Evolutionary conservation across 179 eudicot genomes (phyloP).

Genomic region (Heliamphora pulchella): DNA sequence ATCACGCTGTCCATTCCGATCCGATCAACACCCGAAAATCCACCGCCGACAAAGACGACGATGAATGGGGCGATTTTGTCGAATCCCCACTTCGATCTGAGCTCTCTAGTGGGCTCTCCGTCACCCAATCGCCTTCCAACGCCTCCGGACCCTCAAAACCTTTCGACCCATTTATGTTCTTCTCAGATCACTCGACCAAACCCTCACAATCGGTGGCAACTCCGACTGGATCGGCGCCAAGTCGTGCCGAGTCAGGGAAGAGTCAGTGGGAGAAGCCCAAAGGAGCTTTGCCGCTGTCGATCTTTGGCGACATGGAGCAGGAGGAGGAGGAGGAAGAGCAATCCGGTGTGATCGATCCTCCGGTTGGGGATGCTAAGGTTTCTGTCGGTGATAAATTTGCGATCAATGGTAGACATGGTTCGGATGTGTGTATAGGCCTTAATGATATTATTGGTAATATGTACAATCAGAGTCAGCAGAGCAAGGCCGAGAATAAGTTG

Average conservation of each 20-base stretch:
- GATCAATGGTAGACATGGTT: conserved; percentile 12
- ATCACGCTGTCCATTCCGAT: conserved; percentile 15
- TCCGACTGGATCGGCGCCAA: conserved; percentile 16
- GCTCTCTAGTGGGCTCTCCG: conserved; percentile 19
- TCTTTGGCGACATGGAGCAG: conserved; percentile 53
- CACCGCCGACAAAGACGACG: conserved; percentile 25
- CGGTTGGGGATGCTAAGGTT: not conserved
- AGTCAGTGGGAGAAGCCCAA: conserved; percentile 31
- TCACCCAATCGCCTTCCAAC: conserved; percentile 10
- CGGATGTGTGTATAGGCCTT: conserved; percentile 9
- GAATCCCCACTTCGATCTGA: conserved; percentile 28
- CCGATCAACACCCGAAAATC: conserved; percentile 25
- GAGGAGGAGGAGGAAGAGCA: conserved; percentile 26
- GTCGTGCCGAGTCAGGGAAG: not conserved
- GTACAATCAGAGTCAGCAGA: conserved; percentile 24
- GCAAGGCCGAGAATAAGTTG: conserved; percentile 28
- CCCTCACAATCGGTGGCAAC: conserved; percentile 7
- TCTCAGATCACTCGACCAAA: conserved; percentile 9
- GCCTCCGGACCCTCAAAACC: not conserved
- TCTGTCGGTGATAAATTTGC: conserved; percentile 1
- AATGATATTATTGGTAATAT: conserved; percentile 23
- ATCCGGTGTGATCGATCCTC: conserved; percentile 10
- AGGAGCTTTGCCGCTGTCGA: conserved; percentile 68
- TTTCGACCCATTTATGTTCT: conserved; percentile 19
- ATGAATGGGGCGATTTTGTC: conserved; percentile 68